Conservation (phyloP, 1,139 yeast species). For the Yamadazyma blattariae region DNA sequence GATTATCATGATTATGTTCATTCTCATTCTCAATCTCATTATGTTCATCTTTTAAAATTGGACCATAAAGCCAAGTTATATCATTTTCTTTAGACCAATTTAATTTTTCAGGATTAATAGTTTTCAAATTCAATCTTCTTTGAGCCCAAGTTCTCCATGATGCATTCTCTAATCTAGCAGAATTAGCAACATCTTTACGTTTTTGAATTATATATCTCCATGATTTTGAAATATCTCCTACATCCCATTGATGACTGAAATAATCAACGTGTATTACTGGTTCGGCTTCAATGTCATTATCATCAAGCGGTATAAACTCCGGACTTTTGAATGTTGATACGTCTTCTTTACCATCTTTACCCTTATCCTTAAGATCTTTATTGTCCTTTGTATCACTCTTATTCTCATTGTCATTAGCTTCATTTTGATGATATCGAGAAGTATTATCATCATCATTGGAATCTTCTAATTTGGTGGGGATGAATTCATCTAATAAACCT, state of each 20-base stretch:
- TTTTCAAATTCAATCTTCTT: conserved; percentile 59
- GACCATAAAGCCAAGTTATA: conserved; percentile 83
- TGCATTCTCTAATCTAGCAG: conserved; percentile 72
- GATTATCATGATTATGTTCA: conserved; percentile 18
- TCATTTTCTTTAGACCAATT: conserved; percentile 82
- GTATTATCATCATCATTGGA: not conserved
- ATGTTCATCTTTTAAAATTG: conserved; percentile 52
- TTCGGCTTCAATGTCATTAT: conserved; percentile 72
- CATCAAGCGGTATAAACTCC: conserved; percentile 70
- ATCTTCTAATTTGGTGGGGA: conserved; percentile 16
- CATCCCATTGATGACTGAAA: conserved; percentile 94
- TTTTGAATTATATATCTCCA: conserved; percentile 91
- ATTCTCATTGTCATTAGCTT: not conserved
- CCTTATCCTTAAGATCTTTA: too few species aligned
- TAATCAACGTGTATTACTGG: conserved; percentile 93
- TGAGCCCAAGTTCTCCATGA: conserved; percentile 92
- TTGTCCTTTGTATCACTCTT: not conserved
- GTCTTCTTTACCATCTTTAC: too few species aligned
- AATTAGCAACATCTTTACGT: conserved; percentile 70
- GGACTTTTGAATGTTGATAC: conserved; percentile 21
- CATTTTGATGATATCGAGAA: not conserved
- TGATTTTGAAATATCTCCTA: conserved; percentile 84
- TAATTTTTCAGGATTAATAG: conserved; percentile 69
- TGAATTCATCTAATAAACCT: conserved; percentile 75
- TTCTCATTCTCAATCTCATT: conserved; percentile 18